Base-by-base conservation (phyloP, 2,329 filamentous ascomycete genomes). In the Graphiopsis chlorocephala region DNA sequence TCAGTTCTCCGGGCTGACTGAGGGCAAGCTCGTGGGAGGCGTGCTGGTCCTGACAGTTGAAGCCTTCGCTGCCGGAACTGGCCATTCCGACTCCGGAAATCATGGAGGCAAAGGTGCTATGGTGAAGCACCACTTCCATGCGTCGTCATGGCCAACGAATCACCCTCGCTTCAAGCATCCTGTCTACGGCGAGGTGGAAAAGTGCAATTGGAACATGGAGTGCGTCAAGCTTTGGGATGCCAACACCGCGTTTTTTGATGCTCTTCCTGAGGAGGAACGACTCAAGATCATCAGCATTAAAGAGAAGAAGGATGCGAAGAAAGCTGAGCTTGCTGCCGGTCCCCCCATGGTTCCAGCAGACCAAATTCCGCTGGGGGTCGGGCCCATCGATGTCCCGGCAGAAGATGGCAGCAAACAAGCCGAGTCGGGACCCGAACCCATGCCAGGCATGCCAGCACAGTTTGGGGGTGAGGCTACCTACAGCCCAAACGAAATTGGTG, bases 41-140 rank as follows among this genome's bases (percentile, higher is more conserved):
- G 83, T 90, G 1, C 80, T 91, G 0, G 87, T 91, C 0, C 82
- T 90, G 15, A 88, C 88, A 2, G 88, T 91, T 8, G 88, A 91
- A 75, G 88, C 88, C 0, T 91, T 91, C 69, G 89, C 88, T 15
- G 89, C 88, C 0, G 88, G 88, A 12, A 88, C 90, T 74, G 89
- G 89, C 12, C 89, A 91, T 75, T 91, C 88, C 0, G 85, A 91
- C 72, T 90, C 88, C 0, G 88, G 88, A 14, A 90, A 88, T 71
- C 89, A 91, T 75, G 83, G 88, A 61, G 82, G 87, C 1, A 81
- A 87, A 60, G 83, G 83, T n/a, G 88, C 89, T 1, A 79, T 91
- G 1, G 88, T 91, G 26, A 89, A 88, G 74, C 89, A 92, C 73
- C 88, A 91, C 75, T 92, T 90, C 71, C 89, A 91, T 74, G 89